A percentile compares a stretch with the other conserved stretches of the same genome.
Evolutionary conservation across 768 basidiomycete species (phyloP).

Genomic region (Hericium erinaceus): DNA sequence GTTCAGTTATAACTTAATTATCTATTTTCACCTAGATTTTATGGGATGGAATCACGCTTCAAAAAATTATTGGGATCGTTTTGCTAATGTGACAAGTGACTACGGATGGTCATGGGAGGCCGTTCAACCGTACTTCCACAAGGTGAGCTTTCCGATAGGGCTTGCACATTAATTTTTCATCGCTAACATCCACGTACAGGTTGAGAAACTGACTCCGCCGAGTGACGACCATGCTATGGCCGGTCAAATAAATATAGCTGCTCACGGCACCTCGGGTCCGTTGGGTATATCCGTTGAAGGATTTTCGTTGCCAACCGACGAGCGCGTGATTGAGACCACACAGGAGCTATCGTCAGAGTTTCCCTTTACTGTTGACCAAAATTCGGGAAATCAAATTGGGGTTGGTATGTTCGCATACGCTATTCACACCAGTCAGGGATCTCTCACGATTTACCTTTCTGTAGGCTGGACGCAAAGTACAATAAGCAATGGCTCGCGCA

Average conservation of each 20-base stretch:
- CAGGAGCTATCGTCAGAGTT: conserved; percentile 15
- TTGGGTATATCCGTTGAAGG: conserved; percentile 15
- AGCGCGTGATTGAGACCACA: conserved; percentile 3
- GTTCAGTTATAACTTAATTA: background rate
- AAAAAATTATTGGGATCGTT: conserved; percentile 17
- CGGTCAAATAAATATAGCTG: conserved; percentile 15
- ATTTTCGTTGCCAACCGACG: background rate
- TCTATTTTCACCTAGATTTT: conserved; percentile 11
- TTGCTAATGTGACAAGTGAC: conserved; percentile 19
- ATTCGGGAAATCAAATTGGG: conserved; percentile 16
- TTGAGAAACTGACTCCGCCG: conserved; percentile 1
- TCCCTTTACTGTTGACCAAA: conserved; percentile 18
- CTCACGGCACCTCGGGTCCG: conserved; percentile 17
- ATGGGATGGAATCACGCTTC: conserved; percentile 21
- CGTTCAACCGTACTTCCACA: conserved; percentile 1
- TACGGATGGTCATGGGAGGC: conserved; percentile 15
- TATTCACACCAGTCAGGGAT: background rate
- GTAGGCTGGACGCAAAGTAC: background rate
- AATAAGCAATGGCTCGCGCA: background rate
- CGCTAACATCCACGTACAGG: background rate
- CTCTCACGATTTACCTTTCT: background rate
- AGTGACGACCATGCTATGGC: conserved; percentile 12
- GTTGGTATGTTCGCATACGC: conserved; percentile 8
- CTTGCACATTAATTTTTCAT: background rate
- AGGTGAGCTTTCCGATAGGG: background rate